These are phyloP conservation scores for Fusarium irregulare DNA, from an alignment of 2,329 filamentous ascomycete species.

Conservation along the genomic window DNA sequence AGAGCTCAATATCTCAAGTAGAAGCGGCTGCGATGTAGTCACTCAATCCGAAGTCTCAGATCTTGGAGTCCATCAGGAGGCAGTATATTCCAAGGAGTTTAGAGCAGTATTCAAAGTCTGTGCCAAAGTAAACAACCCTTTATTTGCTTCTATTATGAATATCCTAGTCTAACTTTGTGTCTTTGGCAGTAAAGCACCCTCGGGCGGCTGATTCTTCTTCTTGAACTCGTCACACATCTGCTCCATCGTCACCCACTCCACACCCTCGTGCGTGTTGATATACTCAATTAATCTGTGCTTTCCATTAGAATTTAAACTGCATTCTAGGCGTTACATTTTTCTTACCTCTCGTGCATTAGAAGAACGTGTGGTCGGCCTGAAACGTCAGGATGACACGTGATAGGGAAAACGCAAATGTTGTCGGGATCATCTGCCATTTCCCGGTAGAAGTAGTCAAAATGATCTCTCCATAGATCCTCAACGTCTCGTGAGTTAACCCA, in stretches of 20 bases:
- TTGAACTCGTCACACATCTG: constrained; percentile 81
- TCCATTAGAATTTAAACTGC: not conserved
- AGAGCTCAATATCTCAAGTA: no score
- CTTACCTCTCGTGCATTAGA: constrained; percentile 72
- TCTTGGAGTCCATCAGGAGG: no score
- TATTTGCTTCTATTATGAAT: no score
- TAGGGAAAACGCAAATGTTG: constrained; percentile 81
- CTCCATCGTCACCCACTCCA: constrained; percentile 76
- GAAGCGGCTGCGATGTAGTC: no score
- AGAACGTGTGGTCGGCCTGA: constrained; percentile 77
- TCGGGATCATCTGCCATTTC: constrained; percentile 61
- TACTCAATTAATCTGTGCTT: constrained; percentile 65
- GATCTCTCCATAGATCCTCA: constrained; percentile 73
- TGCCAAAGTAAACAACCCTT: no score
- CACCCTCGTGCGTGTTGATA: constrained; percentile 70
- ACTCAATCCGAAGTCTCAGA: no score
- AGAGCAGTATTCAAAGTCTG: no score
- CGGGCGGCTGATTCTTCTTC: constrained; percentile 67
- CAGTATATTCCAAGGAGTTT: no score
- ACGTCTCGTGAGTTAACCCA: constrained; percentile 67
- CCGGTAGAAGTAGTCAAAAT: constrained; percentile 79
- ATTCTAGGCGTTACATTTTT: not conserved
- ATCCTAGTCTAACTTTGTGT: not conserved
- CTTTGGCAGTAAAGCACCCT: constrained; percentile 60
- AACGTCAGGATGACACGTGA: constrained; percentile 81